Conservation (phyloP, 371 early-diverging fungal genomes). For the Rhizomucor miehei region DNA sequence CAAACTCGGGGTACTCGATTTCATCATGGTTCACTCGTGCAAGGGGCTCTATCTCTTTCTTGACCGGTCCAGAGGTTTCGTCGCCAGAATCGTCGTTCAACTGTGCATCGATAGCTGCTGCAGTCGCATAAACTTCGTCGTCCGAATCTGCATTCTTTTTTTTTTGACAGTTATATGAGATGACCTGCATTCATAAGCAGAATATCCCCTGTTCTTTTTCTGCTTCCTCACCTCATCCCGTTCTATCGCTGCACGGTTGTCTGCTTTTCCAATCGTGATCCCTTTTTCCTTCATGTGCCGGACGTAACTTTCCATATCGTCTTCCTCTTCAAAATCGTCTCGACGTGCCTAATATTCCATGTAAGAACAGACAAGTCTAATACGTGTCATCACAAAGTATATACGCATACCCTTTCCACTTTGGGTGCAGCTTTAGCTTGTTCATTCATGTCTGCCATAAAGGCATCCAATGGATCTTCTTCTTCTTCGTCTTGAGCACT, state of each 20-base stretch:
- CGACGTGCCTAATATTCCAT: slow-evolving; percentile 25
- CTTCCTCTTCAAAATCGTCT: slow-evolving; percentile 79
- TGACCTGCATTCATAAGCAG: too few relatives aligned
- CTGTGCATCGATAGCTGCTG: slow-evolving; percentile 69
- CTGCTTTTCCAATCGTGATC: slow-evolving; percentile 57
- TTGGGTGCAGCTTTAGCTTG: slow-evolving; percentile 53
- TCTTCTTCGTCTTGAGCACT: slow-evolving; percentile 48
- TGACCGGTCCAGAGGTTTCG: slow-evolving; percentile 15
- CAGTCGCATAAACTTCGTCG: slow-evolving; percentile 86
- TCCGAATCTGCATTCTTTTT: slow-evolving; percentile 71
- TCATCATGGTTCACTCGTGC: slow-evolving; percentile 67
- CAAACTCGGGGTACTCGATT: slow-evolving; percentile 72
- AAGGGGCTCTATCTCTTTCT: slow-evolving; percentile 68
- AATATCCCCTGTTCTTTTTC: too few relatives aligned
- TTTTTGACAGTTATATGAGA: too few relatives aligned
- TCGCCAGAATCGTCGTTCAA: slow-evolving; percentile 36
- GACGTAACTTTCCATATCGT: slow-evolving; percentile 75
- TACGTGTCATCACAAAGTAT: too few relatives aligned
- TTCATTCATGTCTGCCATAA: slow-evolving; percentile 79
- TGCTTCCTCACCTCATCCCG: slow-evolving; percentile 50
- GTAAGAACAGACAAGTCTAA: too few relatives aligned
- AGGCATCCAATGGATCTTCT: slow-evolving; percentile 85
- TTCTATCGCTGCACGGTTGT: slow-evolving; percentile 32
- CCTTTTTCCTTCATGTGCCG: slow-evolving; percentile 78
- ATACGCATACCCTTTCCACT: slow-evolving; percentile 18